These are phyloP conservation scores for Thermomucor indicae-seudaticae DNA, from an alignment of 371 early-diverging fungal genomes.

Conservation along the genomic window DNA sequence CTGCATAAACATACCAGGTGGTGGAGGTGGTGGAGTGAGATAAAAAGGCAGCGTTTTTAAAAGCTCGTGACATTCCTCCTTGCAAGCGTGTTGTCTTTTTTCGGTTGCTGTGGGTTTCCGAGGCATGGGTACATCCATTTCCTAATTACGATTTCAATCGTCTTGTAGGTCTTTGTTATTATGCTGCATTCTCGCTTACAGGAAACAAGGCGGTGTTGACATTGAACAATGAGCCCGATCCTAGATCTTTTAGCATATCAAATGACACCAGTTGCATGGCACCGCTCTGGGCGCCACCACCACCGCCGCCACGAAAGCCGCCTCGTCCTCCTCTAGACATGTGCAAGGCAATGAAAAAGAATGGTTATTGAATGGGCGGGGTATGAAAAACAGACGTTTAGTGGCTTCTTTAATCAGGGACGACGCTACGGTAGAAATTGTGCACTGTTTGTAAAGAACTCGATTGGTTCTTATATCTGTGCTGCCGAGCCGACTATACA, in stretches of 20 bases:
- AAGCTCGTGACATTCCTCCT: constrained; percentile 22
- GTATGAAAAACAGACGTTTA: too few relatives aligned
- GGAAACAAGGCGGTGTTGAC: constrained; percentile 42
- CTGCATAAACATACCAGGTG: constrained; percentile 26
- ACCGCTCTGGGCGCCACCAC: constrained; percentile 33
- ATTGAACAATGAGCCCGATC: constrained; percentile 39
- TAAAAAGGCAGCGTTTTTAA: constrained; percentile 36
- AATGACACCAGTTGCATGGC: constrained; percentile 44
- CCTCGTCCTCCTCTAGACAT: constrained; percentile 20
- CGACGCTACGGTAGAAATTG: too few relatives aligned
- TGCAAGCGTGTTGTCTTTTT: constrained; percentile 23
- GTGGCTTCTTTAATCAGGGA: too few relatives aligned
- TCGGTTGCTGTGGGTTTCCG: constrained; percentile 37
- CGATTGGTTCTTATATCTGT: too few relatives aligned
- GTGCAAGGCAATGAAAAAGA: neutral
- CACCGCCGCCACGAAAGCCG: constrained; percentile 38
- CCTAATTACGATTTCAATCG: constrained; percentile 13
- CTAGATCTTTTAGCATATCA: constrained; percentile 40
- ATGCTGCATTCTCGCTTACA: constrained; percentile 15
- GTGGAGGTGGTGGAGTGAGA: constrained; percentile 29
- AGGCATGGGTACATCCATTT: constrained; percentile 43
- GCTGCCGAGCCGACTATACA: too few relatives aligned
- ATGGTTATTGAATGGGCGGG: too few relatives aligned
- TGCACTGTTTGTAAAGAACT: too few relatives aligned
- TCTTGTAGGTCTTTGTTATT: neutral